Base-by-base conservation (phyloP, 2,329 filamentous ascomycete genomes). In the Penicillium freii region DNA sequence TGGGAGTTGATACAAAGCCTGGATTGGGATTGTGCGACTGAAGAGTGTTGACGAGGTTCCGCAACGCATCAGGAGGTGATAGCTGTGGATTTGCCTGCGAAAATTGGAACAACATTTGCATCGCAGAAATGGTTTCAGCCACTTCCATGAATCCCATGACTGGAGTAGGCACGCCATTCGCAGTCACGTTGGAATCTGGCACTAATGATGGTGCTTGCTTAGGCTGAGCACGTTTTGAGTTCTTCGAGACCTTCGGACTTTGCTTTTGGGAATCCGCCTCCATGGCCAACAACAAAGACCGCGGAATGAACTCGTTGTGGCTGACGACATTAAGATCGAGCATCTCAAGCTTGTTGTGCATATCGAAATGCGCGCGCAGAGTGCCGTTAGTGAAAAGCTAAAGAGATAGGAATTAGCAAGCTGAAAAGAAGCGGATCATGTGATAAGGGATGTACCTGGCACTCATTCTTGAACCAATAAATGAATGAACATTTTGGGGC, bases 381-480 rank as follows among this genome's bases (percentile, higher is more conserved):
- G 82, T 86, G 43, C 93, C 93, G n/a, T 81, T 85, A 10, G 89
- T 87, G 49, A 95, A 86, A 39, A 95, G 80, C 87, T 93, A 51
- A 48, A 36, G 19, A 15, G 1, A 43, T 27, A 27, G 57, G 34
- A 55, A 54, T 43, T 29, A 60, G 36, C 50, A 46, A 27, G 40
- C 47, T 29, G 39, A 19, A 8, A 11, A 27, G 36, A 40, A 33
- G 13, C 47, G 48, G 34, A 34, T 15, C 25, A 42, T 17, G 36
- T 36, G n/a, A 46, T 80, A n/a, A 23, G 23, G 23, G 10, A 19
- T 85, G 75, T 81, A 93, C 90, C 71, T 94, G 91, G 59, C 88
- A 89, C 51, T 88, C 89, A 61, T 89, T 91, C 51, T 89, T 85
- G 69, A 93, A 97, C 84, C 90, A 95, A 71, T 96, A 95, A 5